Evolutionary conservation across 495 filamentous ascomycete species (phyloP).

Genomic region (Parathielavia appendiculata): DNA sequence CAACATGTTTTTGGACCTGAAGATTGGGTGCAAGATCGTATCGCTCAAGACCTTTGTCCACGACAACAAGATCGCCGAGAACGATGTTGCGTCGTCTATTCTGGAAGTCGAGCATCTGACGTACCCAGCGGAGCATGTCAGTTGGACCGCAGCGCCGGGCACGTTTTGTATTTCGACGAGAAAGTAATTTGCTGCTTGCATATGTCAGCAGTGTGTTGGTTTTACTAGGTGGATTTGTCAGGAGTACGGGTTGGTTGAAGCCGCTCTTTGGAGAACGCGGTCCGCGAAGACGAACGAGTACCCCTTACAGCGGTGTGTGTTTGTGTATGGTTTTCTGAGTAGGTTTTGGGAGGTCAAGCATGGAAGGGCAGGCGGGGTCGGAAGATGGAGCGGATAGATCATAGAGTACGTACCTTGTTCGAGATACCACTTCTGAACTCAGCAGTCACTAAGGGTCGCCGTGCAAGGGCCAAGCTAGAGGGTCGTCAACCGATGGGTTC

Average conservation of each 20-base stretch:
- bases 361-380: background rate
- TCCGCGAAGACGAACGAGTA: slow-evolving; percentile 4
- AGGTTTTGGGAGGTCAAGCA: no score
- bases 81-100: slow-evolving; percentile 67
- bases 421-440: slow-evolving; percentile 8
- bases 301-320: slow-evolving; percentile 1
- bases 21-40: slow-evolving; percentile 83
- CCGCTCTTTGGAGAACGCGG: background rate
- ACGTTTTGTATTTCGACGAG: slow-evolving; percentile 85
- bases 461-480: no score
- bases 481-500: no score
- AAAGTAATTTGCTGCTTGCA: slow-evolving; percentile 42
- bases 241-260: slow-evolving; percentile 1
- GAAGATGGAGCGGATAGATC: background rate
- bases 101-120: slow-evolving; percentile 67
- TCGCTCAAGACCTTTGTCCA: slow-evolving; percentile 45
- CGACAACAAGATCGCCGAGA: slow-evolving; percentile 41
- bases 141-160: slow-evolving; percentile 82
- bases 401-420: slow-evolving; percentile 13
- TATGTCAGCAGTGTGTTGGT: background rate
- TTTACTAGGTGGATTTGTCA: background rate
- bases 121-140: slow-evolving; percentile 79
- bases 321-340: background rate
- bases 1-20: slow-evolving; percentile 89
- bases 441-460: background rate